Conservation (phyloP, 2,329 filamentous ascomycete species). For the Cercospora canescens region DNA sequence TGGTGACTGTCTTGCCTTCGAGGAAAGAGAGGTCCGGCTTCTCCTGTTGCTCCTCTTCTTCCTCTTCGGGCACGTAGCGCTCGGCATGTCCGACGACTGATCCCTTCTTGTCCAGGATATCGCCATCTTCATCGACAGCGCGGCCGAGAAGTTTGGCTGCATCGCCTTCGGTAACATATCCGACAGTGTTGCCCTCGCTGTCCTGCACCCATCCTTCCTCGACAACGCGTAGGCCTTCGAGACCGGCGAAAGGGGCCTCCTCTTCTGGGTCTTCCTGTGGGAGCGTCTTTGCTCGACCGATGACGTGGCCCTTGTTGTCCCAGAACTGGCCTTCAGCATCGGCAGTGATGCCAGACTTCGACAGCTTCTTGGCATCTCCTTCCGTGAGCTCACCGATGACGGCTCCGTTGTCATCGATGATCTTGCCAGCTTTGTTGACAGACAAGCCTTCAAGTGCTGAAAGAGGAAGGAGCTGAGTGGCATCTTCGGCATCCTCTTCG, state of each 20-base stretch:
- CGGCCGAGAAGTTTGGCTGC: constrained; percentile 53
- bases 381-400: constrained; percentile 52
- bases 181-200: constrained; percentile 52
- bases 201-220: constrained; percentile 53
- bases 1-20: constrained; percentile 51
- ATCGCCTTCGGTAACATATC: constrained; percentile 51
- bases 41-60: constrained; percentile 52
- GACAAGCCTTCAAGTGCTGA: constrained; percentile 51
- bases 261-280: constrained; percentile 49
- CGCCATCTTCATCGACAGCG: constrained; percentile 53
- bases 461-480: constrained; percentile 45
- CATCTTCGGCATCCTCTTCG: constrained; percentile 37
- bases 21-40: constrained; percentile 47
- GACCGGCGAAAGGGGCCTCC: constrained; percentile 51
- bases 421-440: constrained; percentile 54
- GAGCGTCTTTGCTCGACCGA: constrained; percentile 51
- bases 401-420: constrained; percentile 48
- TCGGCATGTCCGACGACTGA: constrained; percentile 54
- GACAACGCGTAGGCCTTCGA: constrained; percentile 52
- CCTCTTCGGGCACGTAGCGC: constrained; percentile 64
- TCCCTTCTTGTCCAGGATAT: constrained; percentile 56
- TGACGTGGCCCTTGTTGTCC: constrained; percentile 56
- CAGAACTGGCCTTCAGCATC: constrained; percentile 54
- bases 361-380: constrained; percentile 55
- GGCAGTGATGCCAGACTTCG: constrained; percentile 47